phyloP scores from a whole-genome alignment of 257 asterid genomes.

The Lycium ferocissimum region DNA sequence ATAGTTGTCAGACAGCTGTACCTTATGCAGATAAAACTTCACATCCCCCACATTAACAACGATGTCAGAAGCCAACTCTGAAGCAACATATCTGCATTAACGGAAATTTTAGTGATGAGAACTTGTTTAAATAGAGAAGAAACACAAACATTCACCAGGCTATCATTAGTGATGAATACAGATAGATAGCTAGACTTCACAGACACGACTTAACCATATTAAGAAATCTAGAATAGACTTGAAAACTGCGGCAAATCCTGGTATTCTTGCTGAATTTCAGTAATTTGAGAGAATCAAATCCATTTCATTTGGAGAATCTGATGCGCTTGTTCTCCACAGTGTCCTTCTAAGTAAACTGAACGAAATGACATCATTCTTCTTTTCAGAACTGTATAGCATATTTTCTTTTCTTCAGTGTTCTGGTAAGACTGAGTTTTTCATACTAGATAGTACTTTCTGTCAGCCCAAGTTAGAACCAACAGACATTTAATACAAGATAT shows the following conservation, averaged over 20 bases:
- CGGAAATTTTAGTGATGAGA: background rate
- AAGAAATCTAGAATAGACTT: background rate
- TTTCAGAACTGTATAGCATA: background rate
- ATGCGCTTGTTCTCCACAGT: background rate
- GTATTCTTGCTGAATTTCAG: background rate
- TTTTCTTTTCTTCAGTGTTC: background rate
- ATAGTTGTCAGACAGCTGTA: slow-evolving; percentile 39
- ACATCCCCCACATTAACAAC: slow-evolving; percentile 66
- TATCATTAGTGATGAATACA: background rate
- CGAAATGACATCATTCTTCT: background rate
- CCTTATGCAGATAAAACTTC: slow-evolving; percentile 92
- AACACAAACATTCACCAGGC: background rate
- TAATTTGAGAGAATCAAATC: background rate
- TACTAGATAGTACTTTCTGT: no score
- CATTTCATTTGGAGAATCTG: background rate
- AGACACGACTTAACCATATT: background rate
- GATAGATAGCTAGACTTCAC: background rate
- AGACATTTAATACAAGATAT: no score
- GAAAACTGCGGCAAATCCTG: background rate
- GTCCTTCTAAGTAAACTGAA: background rate
- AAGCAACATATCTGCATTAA: slow-evolving; percentile 76
- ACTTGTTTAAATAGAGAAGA: background rate
- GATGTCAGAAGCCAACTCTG: slow-evolving; percentile 85
- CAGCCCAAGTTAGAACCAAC: no score
- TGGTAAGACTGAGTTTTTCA: no score